Evolutionary conservation across 306 rosid species (phyloP).

Genomic region (Lotus japonicus): DNA sequence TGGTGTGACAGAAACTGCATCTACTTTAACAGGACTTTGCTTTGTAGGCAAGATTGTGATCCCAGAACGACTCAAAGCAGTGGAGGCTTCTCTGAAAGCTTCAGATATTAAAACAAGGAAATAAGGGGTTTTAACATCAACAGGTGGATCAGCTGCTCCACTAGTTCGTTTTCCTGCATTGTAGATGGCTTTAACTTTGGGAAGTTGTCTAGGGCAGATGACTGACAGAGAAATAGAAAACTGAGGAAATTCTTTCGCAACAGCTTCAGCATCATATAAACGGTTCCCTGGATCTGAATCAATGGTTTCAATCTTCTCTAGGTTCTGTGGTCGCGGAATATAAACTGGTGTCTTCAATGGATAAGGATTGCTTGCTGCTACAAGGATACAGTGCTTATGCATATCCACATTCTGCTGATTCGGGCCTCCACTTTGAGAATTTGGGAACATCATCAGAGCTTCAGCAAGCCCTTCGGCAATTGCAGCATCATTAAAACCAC

Average conservation of each 20-base stretch:
- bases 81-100: conserved; percentile 75
- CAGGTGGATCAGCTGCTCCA: conserved; percentile 57
- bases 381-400: conserved; percentile 84
- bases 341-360: conserved; percentile 87
- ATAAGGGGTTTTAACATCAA: conserved; percentile 55
- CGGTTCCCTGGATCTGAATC: conserved; percentile 63
- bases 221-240: conserved; percentile 79
- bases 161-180: conserved; percentile 78
- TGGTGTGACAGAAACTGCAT: conserved; percentile 56
- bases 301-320: conserved; percentile 69
- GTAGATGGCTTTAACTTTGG: conserved; percentile 65
- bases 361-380: conserved; percentile 90
- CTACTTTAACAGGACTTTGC: conserved; percentile 88
- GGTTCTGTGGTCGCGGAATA: conserved; percentile 62
- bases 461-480: conserved; percentile 98
- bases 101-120: conserved; percentile 83
- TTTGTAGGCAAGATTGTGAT: conserved; percentile 55
- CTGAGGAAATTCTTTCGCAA: conserved; percentile 89
- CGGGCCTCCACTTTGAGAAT: conserved; percentile 56
- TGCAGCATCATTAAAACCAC: conserved; percentile 91
- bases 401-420: conserved; percentile 72
- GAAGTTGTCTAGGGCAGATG: conserved; percentile 90
- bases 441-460: conserved; percentile 92
- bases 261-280: conserved; percentile 79
- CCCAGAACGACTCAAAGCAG: conserved; percentile 79